Conservation (phyloP, 1,284 basidiomycete genomes). For the Ganoderma meredithae region DNA sequence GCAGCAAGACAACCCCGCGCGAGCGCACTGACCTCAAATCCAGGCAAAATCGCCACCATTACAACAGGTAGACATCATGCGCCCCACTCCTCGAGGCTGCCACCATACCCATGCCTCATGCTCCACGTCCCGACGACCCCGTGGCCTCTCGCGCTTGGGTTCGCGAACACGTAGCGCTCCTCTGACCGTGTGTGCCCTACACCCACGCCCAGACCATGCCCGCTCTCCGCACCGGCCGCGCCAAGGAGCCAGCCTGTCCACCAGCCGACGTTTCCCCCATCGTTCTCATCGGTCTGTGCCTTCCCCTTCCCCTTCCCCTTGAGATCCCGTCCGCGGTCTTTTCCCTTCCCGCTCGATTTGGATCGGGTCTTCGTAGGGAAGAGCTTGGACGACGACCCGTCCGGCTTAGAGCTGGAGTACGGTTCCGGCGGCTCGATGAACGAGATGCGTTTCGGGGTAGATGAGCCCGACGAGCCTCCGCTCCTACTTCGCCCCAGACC, state of each 20-base stretch:
- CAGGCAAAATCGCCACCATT: conserved; percentile 9
- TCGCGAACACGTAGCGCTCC: conserved; percentile 31
- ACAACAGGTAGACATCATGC: conserved; percentile 22
- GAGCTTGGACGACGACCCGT: conserved; percentile 38
- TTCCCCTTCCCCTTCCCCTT: conserved; percentile 37
- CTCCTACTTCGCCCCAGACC: conserved; percentile 33
- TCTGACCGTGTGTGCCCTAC: conserved; percentile 32
- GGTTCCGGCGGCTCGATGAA: conserved; percentile 78
- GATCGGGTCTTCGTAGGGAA: conserved; percentile 36
- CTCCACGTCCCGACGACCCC: conserved; percentile 31
- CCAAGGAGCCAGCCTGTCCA: conserved; percentile 57
- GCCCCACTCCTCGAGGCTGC: conserved; percentile 40
- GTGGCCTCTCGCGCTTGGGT: conserved; percentile 23
- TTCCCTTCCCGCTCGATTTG: conserved; percentile 37
- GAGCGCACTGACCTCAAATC: neutral
- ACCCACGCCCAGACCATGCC: conserved; percentile 25
- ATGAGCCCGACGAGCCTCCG: conserved; percentile 44
- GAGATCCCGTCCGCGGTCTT: conserved; percentile 25
- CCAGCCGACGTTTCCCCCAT: conserved; percentile 49
- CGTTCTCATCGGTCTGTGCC: conserved; percentile 34
- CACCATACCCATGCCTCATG: conserved; percentile 36
- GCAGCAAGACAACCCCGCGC: neutral
- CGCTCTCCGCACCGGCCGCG: conserved; percentile 31
- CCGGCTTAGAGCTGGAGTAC: conserved; percentile 47
- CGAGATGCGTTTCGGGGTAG: conserved; percentile 79